Conservation (phyloP, 805 yeast species). For the Wickerhamomyces rabaulensis region DNA sequence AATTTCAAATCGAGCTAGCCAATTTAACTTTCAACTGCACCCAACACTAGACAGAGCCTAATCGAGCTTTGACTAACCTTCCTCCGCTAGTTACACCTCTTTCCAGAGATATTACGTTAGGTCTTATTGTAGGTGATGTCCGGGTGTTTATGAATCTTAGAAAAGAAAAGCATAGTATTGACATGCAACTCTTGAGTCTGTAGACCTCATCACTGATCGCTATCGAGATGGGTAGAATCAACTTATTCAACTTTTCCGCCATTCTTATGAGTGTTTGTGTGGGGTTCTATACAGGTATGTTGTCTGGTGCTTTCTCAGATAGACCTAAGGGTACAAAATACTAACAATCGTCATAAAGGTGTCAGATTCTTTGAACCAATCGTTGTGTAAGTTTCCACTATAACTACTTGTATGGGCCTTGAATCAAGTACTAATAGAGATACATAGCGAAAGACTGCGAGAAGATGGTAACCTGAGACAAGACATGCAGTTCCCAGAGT, state of each 20-base stretch:
- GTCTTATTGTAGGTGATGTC: not conserved
- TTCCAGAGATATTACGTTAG: no score
- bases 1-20: no score
- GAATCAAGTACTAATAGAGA: conserved; percentile 6
- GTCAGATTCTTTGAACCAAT: conserved; percentile 70
- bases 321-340: no score
- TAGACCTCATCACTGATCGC: not conserved
- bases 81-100: no score
- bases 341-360: conserved; percentile 29
- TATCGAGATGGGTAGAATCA: conserved; percentile 21
- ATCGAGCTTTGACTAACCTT: no score
- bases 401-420: not conserved
- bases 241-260: conserved; percentile 23
- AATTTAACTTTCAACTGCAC: no score
- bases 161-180: not conserved
- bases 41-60: no score
- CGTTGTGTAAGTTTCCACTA: conserved; percentile 45
- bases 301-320: no score
- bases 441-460: conserved; percentile 48
- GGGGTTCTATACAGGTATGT: conserved; percentile 40
- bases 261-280: conserved; percentile 23
- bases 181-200: no score
- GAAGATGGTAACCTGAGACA: conserved; percentile 60
- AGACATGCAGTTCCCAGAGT: conserved; percentile 54
- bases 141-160: not conserved